Evolutionary conservation across 2,329 filamentous ascomycete species (phyloP), one percentile per base, ranked within the genome.

Genomic region (Podosphaera leucotricha): DNA sequence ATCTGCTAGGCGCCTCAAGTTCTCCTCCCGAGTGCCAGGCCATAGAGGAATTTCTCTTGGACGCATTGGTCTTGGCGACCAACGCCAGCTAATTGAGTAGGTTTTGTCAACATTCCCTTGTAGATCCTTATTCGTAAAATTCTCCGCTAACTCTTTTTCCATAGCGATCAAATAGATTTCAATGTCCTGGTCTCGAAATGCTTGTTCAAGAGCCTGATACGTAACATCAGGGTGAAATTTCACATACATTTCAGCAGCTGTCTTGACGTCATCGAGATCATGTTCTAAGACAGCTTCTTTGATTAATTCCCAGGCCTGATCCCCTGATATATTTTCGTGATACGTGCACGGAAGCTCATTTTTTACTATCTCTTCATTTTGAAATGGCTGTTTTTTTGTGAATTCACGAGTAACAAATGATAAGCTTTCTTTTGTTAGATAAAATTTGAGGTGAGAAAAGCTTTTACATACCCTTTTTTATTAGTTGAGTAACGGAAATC

Each of bases 121-220:
- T 1, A 81, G 62, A 49, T 82, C 76, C 71, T 82, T 78, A 59
- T 79, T 77, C 47, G 74, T 80, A 50, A 75, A 68, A 4, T 73
- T 72, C 1, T 61, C 55, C 0, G 65, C 55, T 24, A 79, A 58
- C 28, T 68, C 60, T 50, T 71, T 68, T 62, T 80, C 70, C 5
- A 71, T 58, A 5, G 72, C 72, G 50, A 82, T 77, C 44, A 83
- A 60, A 60, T 67, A 77, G 13, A 79, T 60, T 2, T 60, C 59
- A 46, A 79, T 64, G 0, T 62, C 55, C 37, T 71, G 62, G 1
- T 59, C 52, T 6, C 77, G 71, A 55, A 83, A 68, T 1, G 65
- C 64, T 26, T 64, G 53, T 62, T 84, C 77, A 5, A 84, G 64
- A 16, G 76, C 64, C 6, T 61, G 51, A 50, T 78, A 77, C 0